Percentiles rank a stretch among this genome's conserved stretches.
Evolutionary conservation across 768 basidiomycete species (phyloP).

Genomic region (Solioccasus polychromus): DNA sequence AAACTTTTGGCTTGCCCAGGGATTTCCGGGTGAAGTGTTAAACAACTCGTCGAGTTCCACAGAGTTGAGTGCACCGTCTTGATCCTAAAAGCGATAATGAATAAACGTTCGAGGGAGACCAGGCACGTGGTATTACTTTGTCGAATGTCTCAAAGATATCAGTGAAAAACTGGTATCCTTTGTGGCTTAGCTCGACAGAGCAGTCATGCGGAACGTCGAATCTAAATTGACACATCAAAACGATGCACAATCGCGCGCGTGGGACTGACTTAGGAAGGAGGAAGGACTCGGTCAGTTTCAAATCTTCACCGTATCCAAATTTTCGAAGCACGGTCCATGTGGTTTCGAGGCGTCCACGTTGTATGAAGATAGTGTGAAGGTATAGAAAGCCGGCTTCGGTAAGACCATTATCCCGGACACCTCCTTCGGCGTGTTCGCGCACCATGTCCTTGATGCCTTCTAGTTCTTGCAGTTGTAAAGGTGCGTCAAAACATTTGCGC

Average conservation of each 20-base stretch:
- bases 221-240: slow-evolving; percentile 39
- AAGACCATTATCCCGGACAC: slow-evolving; percentile 74
- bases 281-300: slow-evolving; percentile 85
- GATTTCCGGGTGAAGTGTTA: slow-evolving; percentile 92
- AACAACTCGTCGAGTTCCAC: slow-evolving; percentile 86
- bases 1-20: slow-evolving; percentile 92
- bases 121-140: slow-evolving; percentile 49
- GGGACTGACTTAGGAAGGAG: slow-evolving; percentile 77
- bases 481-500: slow-evolving; percentile 95
- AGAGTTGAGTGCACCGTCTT: slow-evolving; percentile 88
- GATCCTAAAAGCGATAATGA: slow-evolving; percentile 55
- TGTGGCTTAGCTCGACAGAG: slow-evolving; percentile 91
- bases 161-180: slow-evolving; percentile 95
- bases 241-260: not conserved
- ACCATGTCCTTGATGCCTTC: slow-evolving; percentile 97
- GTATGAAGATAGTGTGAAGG: slow-evolving; percentile 95
- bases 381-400: slow-evolving; percentile 93
- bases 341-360: slow-evolving; percentile 91
- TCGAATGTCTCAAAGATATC: slow-evolving; percentile 96
- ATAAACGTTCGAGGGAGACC: not conserved
- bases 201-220: slow-evolving; percentile 94
- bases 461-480: slow-evolving; percentile 87
- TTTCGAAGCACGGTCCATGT: slow-evolving; percentile 96
- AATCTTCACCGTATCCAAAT: slow-evolving; percentile 95
- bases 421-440: slow-evolving; percentile 69